These are phyloP conservation scores for Gymnopilus dilepis DNA, from an alignment of 768 basidiomycete species.

Conservation along the genomic window DNA sequence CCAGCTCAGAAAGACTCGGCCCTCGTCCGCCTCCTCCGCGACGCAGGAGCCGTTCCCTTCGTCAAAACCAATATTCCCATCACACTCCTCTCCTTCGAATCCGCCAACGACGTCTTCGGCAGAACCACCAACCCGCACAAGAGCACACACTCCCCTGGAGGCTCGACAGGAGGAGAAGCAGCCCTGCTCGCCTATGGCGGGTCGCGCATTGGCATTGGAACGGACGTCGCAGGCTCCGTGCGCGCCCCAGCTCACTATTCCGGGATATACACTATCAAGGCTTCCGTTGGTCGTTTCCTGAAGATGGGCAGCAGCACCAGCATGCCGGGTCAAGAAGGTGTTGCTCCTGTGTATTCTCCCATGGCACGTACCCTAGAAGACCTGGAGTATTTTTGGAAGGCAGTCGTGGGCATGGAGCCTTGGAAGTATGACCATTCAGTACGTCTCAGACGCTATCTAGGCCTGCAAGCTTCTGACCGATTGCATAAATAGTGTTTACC, in stretches of 20 bases:
- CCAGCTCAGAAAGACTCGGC: slow-evolving; percentile 53
- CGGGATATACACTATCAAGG: slow-evolving; percentile 63
- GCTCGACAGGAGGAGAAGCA: slow-evolving; percentile 71
- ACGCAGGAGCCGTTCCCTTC: slow-evolving; percentile 68
- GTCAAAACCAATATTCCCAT: slow-evolving; percentile 72
- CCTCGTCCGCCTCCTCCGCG: slow-evolving; percentile 55
- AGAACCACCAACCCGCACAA: slow-evolving; percentile 67
- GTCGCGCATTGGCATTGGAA: slow-evolving; percentile 66
- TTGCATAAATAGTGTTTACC: slow-evolving; percentile 39
- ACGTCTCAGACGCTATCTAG: background rate
- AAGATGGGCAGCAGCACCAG: slow-evolving; percentile 49
- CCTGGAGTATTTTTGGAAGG: slow-evolving; percentile 67
- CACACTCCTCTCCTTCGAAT: slow-evolving; percentile 64
- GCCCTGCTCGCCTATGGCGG: slow-evolving; percentile 67
- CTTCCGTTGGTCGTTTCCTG: slow-evolving; percentile 53
- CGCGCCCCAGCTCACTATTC: slow-evolving; percentile 70
- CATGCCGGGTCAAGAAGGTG: slow-evolving; percentile 64
- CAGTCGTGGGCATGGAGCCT: slow-evolving; percentile 62
- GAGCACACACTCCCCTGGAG: slow-evolving; percentile 58
- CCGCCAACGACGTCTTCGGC: slow-evolving; percentile 62
- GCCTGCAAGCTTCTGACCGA: slow-evolving; percentile 21
- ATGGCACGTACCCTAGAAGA: slow-evolving; percentile 67
- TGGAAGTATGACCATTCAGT: slow-evolving; percentile 68
- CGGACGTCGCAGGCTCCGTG: slow-evolving; percentile 74
- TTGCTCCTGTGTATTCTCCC: slow-evolving; percentile 58